phyloP scores from a whole-genome alignment of 306 rosid genomes.

The Urtica urens region DNA sequence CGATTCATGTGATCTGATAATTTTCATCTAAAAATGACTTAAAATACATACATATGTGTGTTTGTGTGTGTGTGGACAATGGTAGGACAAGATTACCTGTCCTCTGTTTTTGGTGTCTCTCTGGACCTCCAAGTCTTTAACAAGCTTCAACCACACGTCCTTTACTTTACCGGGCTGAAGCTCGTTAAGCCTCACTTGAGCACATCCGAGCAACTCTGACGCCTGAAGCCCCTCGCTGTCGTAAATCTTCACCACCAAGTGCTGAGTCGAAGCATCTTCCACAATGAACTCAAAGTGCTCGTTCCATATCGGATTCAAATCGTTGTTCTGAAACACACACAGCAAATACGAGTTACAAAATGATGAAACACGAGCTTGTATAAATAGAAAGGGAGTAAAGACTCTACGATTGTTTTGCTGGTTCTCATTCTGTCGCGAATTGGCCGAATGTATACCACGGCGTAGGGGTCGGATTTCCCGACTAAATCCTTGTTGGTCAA shows the following conservation, averaged over 20 bases:
- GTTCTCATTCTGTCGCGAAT: slow-evolving; percentile 65
- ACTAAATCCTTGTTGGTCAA: slow-evolving; percentile 84
- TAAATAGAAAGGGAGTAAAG: slow-evolving; percentile 13
- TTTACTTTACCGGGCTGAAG: slow-evolving; percentile 91
- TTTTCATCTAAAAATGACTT: too few relatives aligned
- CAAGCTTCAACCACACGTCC: slow-evolving; percentile 95
- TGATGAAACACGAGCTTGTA: background rate
- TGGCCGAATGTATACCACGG: slow-evolving; percentile 66
- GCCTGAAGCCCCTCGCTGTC: slow-evolving; percentile 75
- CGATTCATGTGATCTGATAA: too few relatives aligned
- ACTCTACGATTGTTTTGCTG: slow-evolving; percentile 73
- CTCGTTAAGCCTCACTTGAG: slow-evolving; percentile 45
- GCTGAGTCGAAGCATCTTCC: slow-evolving; percentile 85
- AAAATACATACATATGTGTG: too few relatives aligned
- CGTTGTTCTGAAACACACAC: slow-evolving; percentile 56
- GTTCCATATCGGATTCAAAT: slow-evolving; percentile 93
- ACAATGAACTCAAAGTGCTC: slow-evolving; percentile 86
- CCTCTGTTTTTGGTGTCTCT: slow-evolving; percentile 89
- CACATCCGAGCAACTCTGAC: slow-evolving; percentile 69
- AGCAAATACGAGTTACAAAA: slow-evolving; percentile 4
- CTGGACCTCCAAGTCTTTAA: slow-evolving; percentile 80
- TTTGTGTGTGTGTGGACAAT: too few relatives aligned
- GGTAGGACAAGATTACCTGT: too few relatives aligned
- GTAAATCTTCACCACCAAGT: slow-evolving; percentile 57
- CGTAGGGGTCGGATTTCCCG: slow-evolving; percentile 95